Evolutionary conservation across 2,329 filamentous ascomycete genomes (phyloP), one percentile per base, ranked within the genome.

Genomic region (Bretziella fagacearum): DNA sequence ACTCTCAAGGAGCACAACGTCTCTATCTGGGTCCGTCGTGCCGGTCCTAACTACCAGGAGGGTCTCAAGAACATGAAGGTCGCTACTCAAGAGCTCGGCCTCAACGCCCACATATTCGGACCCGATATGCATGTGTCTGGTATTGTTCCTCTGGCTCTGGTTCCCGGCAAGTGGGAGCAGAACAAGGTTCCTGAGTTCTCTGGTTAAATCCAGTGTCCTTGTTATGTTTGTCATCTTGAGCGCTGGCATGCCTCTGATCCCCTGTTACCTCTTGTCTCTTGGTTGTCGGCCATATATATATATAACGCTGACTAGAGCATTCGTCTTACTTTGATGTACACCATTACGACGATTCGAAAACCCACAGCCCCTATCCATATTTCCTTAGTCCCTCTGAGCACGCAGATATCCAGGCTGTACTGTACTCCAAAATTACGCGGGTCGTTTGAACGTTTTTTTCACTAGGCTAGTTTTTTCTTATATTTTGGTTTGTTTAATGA

Each of bases 1-100:
- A 73, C 81, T 54, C 77, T 98, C 56, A 77, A 78, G 61, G 91
- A 98, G 76, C 91, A 98, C 79, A 93, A 94, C 60, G 84, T 91
- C 55, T 81, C 93, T 69, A 95, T 96, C 71, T 96, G 89, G 91
- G 87, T 96, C 54, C 72, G 77, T 60, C 74, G 76, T 66, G 75
- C 91, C 46, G 63, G 91, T 52, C 91, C 91, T 66, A 98, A 98
- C 76, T 98, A 93, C 78, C 91, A 98, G 69, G 91, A 98, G 70
- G 91, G 91, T 69, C 81, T 98, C 55, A 95, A 94, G 80, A 98
- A 96, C 78, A 95, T 98, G 77, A 96, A 96, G 77, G 76, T 79
- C 43, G 89, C 93, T 52, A 91, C 86, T 52, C 78, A 89, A 63
- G 91, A 98, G 71, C 77, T 98, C 51, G 84, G 84, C 56, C 76